Evolutionary conservation across 306 rosid species (phyloP).

Genomic region (Dryas alaskensis): DNA sequence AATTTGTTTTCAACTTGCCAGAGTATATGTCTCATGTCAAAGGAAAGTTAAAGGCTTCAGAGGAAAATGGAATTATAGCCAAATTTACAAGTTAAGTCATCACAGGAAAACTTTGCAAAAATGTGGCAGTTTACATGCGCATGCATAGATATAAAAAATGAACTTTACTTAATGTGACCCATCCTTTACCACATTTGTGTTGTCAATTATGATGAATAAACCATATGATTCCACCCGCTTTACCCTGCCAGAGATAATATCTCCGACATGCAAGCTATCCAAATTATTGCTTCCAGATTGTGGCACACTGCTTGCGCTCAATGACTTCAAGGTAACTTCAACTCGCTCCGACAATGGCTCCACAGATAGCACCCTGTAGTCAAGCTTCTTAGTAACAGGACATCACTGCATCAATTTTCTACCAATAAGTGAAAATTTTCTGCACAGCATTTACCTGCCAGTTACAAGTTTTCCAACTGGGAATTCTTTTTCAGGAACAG

Average conservation of each 20-base stretch:
- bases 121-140: not conserved
- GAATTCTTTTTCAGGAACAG: constrained; percentile 64
- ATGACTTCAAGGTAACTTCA: constrained; percentile 76
- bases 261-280: constrained; percentile 63
- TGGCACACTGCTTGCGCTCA: constrained; percentile 28
- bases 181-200: constrained; percentile 56
- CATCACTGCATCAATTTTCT: constrained; percentile 20
- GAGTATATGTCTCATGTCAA: not conserved
- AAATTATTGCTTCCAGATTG: constrained; percentile 46
- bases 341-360: constrained; percentile 86
- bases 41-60: not conserved
- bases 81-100: not conserved
- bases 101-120: not conserved
- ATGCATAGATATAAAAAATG: not conserved
- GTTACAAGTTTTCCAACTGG: constrained; percentile 79
- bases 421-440: not conserved
- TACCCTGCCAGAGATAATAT: constrained; percentile 66
- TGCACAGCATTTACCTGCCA: constrained; percentile 55
- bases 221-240: constrained; percentile 87
- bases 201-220: constrained; percentile 72
- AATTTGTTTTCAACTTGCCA: not conserved
- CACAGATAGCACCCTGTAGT: constrained; percentile 71
- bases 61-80: not conserved
- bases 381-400: constrained; percentile 29
- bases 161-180: not conserved